phyloP scores from a whole-genome alignment of 352 stramenopile species.

The Globisporangium heterothallicum region DNA sequence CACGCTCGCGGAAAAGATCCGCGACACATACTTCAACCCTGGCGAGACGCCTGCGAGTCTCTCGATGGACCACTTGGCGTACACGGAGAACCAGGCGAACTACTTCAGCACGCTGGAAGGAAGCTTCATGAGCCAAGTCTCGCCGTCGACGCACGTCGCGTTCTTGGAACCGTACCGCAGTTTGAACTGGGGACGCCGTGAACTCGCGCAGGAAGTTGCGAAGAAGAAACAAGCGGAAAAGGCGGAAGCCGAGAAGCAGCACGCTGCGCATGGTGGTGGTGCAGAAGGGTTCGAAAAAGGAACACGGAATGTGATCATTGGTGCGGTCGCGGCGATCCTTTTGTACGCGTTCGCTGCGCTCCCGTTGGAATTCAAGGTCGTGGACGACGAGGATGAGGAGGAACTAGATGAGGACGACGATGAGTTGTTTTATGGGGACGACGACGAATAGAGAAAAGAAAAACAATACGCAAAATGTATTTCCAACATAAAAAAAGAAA shows the following conservation, averaged over 20 bases:
- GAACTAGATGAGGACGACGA: slow-evolving; percentile 23
- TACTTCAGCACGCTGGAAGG: slow-evolving; percentile 44
- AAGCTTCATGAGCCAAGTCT: slow-evolving; percentile 73
- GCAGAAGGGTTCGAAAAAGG: slow-evolving; percentile 61
- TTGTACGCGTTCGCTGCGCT: slow-evolving; percentile 69
- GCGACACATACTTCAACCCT: slow-evolving; percentile 61
- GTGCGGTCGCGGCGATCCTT: slow-evolving; percentile 57
- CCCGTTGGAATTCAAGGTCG: slow-evolving; percentile 49
- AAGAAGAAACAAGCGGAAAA: slow-evolving; percentile 37
- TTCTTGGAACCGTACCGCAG: slow-evolving; percentile 80
- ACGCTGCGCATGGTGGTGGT: slow-evolving; percentile 13
- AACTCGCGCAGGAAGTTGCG: slow-evolving; percentile 46
- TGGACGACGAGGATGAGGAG: slow-evolving; percentile 34
- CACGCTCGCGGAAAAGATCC: slow-evolving; percentile 61
- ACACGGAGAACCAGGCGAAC: slow-evolving; percentile 76
- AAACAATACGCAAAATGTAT: slow-evolving; percentile 15
- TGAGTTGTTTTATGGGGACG: slow-evolving; percentile 9
- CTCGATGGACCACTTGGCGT: slow-evolving; percentile 30
- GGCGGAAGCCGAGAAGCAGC: slow-evolving; percentile 19
- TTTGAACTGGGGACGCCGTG: slow-evolving; percentile 79
- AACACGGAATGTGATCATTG: slow-evolving; percentile 76
- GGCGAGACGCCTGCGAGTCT: slow-evolving; percentile 34
- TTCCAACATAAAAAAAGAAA: not conserved
- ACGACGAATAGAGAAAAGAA: slow-evolving; percentile 27
- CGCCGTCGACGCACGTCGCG: slow-evolving; percentile 42